Conservation (phyloP, 148 eudicot species). For the Mesembryanthemum crystallinum region DNA sequence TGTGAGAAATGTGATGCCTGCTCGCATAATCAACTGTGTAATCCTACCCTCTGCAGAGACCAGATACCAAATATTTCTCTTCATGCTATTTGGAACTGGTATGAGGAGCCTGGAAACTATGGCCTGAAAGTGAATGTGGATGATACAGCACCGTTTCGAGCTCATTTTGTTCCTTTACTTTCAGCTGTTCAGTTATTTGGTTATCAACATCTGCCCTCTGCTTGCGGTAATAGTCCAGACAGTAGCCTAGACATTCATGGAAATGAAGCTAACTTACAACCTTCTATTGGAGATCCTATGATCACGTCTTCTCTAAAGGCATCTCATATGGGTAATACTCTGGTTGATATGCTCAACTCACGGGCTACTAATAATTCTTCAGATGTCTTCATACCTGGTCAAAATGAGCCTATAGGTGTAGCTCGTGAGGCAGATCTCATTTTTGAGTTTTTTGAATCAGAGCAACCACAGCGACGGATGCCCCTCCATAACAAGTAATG, state of each 20-base stretch:
- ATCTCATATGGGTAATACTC: not conserved
- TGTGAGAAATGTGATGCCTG: constrained; percentile 19
- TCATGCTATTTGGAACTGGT: constrained; percentile 51
- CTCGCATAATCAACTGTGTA: constrained; percentile 16
- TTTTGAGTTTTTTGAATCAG: constrained; percentile 56
- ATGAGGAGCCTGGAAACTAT: constrained; percentile 54
- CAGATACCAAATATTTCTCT: constrained; percentile 37
- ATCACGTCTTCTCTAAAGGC: not conserved
- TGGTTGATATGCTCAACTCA: not conserved
- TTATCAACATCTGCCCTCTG: constrained; percentile 13
- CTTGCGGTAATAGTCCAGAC: constrained; percentile 1
- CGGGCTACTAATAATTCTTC: not conserved
- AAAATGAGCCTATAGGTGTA: not conserved
- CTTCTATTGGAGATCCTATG: constrained; percentile 8
- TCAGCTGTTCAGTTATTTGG: constrained; percentile 59
- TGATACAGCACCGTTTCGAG: constrained; percentile 37
- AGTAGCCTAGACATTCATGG: not conserved
- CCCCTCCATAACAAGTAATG: constrained; percentile 44
- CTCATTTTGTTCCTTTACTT: constrained; percentile 58
- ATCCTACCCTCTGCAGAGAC: constrained; percentile 30
- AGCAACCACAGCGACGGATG: constrained; percentile 45
- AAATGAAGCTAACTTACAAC: constrained; percentile 6
- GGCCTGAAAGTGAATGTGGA: constrained; percentile 47
- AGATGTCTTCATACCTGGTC: not conserved
- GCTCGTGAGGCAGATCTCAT: constrained; percentile 34